Evolutionary conservation across 2,329 filamentous ascomycete species (phyloP).

Genomic region (Myriangium duriaei): DNA sequence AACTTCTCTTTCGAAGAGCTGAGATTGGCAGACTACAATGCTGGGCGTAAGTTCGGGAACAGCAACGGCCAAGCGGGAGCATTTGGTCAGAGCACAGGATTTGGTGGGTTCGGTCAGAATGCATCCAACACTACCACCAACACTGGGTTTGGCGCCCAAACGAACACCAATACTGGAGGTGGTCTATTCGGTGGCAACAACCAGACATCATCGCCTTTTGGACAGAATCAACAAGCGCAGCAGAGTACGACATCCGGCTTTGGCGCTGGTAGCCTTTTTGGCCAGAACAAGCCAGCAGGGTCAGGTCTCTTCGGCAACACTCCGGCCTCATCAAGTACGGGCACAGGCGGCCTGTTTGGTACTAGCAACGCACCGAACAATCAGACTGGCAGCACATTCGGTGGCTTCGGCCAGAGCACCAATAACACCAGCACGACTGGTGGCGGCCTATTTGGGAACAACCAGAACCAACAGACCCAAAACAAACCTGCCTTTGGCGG

Average conservation of each 20-base stretch:
- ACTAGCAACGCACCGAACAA: slow-evolving; percentile 23
- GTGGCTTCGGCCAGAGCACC: slow-evolving; percentile 18
- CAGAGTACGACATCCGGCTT: slow-evolving; percentile 19
- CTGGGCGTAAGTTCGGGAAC: slow-evolving; percentile 75
- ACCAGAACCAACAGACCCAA: slow-evolving; percentile 11
- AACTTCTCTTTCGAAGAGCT: slow-evolving; percentile 74
- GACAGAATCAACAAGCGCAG: slow-evolving; percentile 10
- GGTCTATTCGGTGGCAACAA: slow-evolving; percentile 25
- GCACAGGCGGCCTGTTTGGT: slow-evolving; percentile 21
- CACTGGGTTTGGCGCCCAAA: slow-evolving; percentile 32
- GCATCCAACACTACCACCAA: slow-evolving; percentile 25
- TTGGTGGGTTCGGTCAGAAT: slow-evolving; percentile 36
- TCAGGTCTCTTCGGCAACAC: slow-evolving; percentile 16
- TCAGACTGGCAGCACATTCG: slow-evolving; percentile 14
- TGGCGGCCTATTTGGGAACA: slow-evolving; percentile 12
- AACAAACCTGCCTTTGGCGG: slow-evolving; percentile 14
- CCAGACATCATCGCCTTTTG: slow-evolving; percentile 15
- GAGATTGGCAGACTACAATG: slow-evolving; percentile 68
- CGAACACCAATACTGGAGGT: slow-evolving; percentile 17
- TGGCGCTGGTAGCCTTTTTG: slow-evolving; percentile 17
- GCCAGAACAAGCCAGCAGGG: slow-evolving; percentile 15
- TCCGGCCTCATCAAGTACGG: slow-evolving; percentile 11
- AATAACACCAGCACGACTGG: slow-evolving; percentile 16
- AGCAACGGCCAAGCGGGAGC: slow-evolving; percentile 66
- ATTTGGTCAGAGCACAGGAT: slow-evolving; percentile 57